These are phyloP conservation scores for Brassica juncea DNA, from an alignment of 345 rosid genomes.

Conservation along the genomic window DNA sequence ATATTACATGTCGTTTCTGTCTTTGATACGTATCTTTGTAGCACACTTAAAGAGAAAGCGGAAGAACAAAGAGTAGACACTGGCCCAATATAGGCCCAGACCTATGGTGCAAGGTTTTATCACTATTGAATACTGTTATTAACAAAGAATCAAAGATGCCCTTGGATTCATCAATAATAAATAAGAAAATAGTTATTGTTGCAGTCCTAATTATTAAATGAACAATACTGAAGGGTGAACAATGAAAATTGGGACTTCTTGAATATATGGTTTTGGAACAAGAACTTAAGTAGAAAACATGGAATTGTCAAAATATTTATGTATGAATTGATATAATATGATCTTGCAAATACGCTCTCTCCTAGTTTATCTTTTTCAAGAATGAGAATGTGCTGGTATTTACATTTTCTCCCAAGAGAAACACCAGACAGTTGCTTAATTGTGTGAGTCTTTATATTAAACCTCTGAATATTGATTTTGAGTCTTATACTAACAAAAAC, in stretches of 20 bases:
- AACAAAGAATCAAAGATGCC: slow-evolving; percentile 1
- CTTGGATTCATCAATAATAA: slow-evolving; percentile 8
- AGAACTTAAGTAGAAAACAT: background rate
- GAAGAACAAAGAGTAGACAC: background rate
- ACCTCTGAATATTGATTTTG: background rate
- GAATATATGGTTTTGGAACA: background rate
- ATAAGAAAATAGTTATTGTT: background rate
- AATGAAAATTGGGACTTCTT: background rate
- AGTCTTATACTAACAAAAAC: background rate
- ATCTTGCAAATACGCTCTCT: background rate
- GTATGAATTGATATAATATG: background rate
- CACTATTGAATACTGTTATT: background rate
- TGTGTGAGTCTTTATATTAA: background rate
- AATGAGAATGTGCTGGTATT: slow-evolving; percentile 3
- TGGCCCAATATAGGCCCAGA: slow-evolving; percentile 34
- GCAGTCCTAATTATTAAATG: background rate
- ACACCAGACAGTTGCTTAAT: background rate
- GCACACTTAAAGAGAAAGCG: background rate
- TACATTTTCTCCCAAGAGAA: background rate
- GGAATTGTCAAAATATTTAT: background rate
- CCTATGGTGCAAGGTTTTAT: background rate
- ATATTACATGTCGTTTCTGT: slow-evolving; percentile 7
- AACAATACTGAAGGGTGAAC: background rate
- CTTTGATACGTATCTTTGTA: slow-evolving; percentile 12
- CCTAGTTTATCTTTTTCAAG: background rate